Evolutionary conservation across 108 stramenopile species (phyloP).

Genomic region (Ochromonas danica): DNA sequence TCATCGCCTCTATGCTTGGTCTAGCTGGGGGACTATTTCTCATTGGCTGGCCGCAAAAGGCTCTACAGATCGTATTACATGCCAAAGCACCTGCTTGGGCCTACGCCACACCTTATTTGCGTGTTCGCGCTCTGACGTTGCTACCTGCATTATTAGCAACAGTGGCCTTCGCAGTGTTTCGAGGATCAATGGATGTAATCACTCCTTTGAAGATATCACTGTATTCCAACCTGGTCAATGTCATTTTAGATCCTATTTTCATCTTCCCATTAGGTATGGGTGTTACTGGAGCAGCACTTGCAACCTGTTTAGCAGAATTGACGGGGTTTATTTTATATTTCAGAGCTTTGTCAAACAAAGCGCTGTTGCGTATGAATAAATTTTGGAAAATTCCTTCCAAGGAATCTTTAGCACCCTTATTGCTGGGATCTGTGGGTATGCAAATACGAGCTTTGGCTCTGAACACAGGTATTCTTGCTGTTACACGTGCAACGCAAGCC

Average conservation of each 20-base stretch:
- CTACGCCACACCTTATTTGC: conserved; percentile 76
- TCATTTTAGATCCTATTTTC: conserved; percentile 72
- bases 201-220: conserved; percentile 78
- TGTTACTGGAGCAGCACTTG: conserved; percentile 77
- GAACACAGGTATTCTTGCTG: conserved; percentile 75
- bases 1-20: conserved; percentile 69
- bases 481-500: conserved; percentile 71
- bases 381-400: conserved; percentile 63
- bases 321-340: conserved; percentile 66
- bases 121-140: conserved; percentile 75
- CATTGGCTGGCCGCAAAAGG: conserved; percentile 61
- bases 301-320: conserved; percentile 71
- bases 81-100: conserved; percentile 69
- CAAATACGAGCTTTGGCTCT: conserved; percentile 76
- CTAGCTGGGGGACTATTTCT: conserved; percentile 64
- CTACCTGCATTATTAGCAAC: conserved; percentile 72
- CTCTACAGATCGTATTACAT: conserved; percentile 60
- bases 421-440: conserved; percentile 71
- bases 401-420: conserved; percentile 62
- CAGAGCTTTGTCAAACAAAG: conserved; percentile 55
- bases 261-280: conserved; percentile 68
- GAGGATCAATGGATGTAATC: conserved; percentile 70
- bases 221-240: conserved; percentile 74
- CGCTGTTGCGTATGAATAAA: conserved; percentile 63
- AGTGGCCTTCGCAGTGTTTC: conserved; percentile 73